Percentiles rank a stretch among this genome's conserved stretches.
These are phyloP conservation scores for Amoeboaphelidium occidentale DNA, from an alignment of 371 early-diverging fungal species.

Conservation along the genomic window DNA sequence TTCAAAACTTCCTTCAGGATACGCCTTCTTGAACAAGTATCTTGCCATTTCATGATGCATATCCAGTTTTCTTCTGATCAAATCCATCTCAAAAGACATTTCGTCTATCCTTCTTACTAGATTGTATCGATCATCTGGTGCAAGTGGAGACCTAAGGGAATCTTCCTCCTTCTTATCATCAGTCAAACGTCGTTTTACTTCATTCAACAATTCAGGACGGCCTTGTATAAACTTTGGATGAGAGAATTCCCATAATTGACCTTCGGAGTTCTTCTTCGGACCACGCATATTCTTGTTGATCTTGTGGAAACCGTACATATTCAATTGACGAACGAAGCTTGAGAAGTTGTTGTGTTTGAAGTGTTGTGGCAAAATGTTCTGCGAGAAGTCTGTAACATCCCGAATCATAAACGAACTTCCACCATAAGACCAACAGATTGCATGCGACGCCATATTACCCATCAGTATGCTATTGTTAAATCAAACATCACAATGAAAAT, in stretches of 20 bases:
- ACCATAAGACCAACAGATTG: conserved; percentile 1
- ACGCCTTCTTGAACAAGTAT: no score
- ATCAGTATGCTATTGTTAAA: no score
- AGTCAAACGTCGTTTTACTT: conserved; percentile 50
- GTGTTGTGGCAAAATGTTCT: conserved; percentile 9
- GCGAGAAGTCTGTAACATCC: conserved; percentile 12
- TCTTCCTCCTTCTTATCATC: no score
- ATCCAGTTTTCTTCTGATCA: no score
- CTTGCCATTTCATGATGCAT: no score
- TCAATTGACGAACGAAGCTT: conserved; percentile 20
- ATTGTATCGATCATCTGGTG: no score
- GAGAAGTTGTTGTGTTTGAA: conserved; percentile 19
- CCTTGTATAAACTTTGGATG: conserved; percentile 55
- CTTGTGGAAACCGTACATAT: conserved; percentile 13
- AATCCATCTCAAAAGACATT: no score
- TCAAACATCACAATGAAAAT: conserved; percentile 2
- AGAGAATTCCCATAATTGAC: conserved; percentile 78
- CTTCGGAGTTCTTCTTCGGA: conserved; percentile 45
- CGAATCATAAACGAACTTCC: conserved; percentile 10
- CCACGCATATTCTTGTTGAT: conserved; percentile 38
- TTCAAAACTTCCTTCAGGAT: no score
- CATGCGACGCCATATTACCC: neutral
- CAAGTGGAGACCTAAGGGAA: no score
- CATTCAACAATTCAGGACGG: conserved; percentile 48
- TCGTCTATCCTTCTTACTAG: no score